Evolutionary conservation across 257 asterid species (phyloP).

Genomic region (Marsdenia floribunda): DNA sequence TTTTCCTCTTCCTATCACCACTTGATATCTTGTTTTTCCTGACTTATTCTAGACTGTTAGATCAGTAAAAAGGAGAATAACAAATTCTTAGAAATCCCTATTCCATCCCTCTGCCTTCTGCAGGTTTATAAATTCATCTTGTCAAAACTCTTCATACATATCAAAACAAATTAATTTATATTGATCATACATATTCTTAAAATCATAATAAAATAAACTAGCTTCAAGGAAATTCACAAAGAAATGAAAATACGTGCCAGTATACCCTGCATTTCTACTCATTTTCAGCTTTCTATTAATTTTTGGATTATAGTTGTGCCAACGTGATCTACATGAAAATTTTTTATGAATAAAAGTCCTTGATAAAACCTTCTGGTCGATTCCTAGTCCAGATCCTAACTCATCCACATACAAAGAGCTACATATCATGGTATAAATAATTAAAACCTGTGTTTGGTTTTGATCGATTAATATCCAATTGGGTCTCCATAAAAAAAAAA

Average conservation of each 20-base stretch:
- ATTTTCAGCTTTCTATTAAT: not conserved
- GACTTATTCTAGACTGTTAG: not conserved
- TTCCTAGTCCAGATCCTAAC: not conserved
- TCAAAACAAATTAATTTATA: not conserved
- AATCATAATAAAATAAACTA: not conserved
- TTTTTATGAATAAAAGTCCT: not conserved
- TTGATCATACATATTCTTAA: not conserved
- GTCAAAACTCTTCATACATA: not conserved
- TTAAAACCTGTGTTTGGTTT: not conserved
- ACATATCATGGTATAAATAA: not conserved
- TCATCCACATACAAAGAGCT: not conserved
- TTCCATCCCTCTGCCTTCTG: not conserved
- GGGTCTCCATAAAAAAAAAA: not conserved
- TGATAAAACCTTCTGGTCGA: not conserved
- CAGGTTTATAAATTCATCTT: not conserved
- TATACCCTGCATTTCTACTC: not conserved
- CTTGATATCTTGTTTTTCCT: not conserved
- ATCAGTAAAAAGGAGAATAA: not conserved
- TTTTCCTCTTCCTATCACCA: not conserved
- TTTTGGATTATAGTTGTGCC: not conserved
- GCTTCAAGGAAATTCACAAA: not conserved
- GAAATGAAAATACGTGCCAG: not conserved
- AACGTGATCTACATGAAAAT: not conserved
- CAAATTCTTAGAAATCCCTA: not conserved
- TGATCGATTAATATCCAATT: not conserved